Conservation (phyloP, 2,329 filamentous ascomycete species). For the Emericellopsis atlantica region DNA sequence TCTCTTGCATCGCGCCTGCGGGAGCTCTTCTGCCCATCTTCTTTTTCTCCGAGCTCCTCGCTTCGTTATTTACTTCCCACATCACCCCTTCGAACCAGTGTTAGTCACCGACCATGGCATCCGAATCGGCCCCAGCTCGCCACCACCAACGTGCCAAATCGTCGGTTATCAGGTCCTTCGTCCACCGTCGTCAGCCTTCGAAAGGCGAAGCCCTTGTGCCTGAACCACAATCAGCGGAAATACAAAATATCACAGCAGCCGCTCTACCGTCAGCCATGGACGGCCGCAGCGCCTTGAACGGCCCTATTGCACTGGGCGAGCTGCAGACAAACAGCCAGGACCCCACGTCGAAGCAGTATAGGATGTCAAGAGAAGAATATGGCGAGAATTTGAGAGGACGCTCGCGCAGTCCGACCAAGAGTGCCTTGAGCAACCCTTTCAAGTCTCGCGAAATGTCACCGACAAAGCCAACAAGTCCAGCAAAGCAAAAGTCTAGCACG, state of each 20-base stretch:
- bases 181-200: constrained; percentile 34
- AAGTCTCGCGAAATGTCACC: constrained; percentile 34
- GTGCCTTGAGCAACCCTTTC: constrained; percentile 22
- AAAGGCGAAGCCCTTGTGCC: constrained; percentile 22
- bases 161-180: constrained; percentile 35
- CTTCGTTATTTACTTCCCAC: not conserved
- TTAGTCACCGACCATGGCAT: not conserved
- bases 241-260: constrained; percentile 9
- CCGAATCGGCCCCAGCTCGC: not conserved
- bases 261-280: constrained; percentile 12
- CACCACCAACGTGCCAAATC: constrained; percentile 31
- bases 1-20: not conserved
- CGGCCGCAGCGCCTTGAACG: constrained; percentile 20
- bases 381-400: constrained; percentile 15
- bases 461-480: constrained; percentile 51
- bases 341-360: constrained; percentile 17
- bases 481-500: constrained; percentile 72
- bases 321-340: constrained; percentile 42
- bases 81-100: not conserved
- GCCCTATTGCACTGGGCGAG: constrained; percentile 38
- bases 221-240: constrained; percentile 6
- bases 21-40: constrained; percentile 1
- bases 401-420: constrained; percentile 31
- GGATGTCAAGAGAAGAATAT: constrained; percentile 20
- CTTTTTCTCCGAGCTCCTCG: constrained; percentile 1